Evolutionary conservation across 768 basidiomycete species (phyloP), one percentile per base, ranked within the genome.

Genomic region (Termitomyces bulborhizus): DNA sequence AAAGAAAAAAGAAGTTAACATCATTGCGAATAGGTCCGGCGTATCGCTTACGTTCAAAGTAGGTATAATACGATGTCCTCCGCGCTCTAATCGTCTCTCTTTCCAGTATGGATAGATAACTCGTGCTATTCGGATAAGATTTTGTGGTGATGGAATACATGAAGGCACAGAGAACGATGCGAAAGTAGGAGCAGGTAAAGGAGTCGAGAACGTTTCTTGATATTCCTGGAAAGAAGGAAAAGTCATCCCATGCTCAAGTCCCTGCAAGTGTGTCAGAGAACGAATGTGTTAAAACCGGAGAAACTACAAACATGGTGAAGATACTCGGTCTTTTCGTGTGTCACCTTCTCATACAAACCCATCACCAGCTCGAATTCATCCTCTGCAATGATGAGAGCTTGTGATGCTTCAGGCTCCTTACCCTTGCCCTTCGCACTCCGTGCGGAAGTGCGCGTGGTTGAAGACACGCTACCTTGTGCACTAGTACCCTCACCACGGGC

Each of bases 301-400:
- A 26, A 12, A 34, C 18, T 26, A 82, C 91, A 50, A 67, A 94
- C 95, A 64, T 90, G 85, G 67, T 97, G 93, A 5, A 98, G 77
- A 68, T 85, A 93, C 59, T 93, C 93, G 0, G 88, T 86, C 66
- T 86, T 89, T 64, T 93, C 90, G 60, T 95, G 90, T 0, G 94
- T 92, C 43, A 87, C 78, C 65, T 88, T 89, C 75, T 99, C 97
- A 63, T 96, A 86, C 46, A 98, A 68, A 21, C 92, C 92, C 93
- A 98, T 96, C 55, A 96, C 84, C 58, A 94, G 78, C 69, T 99
- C 97, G 59, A 98, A 96, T 63, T 93, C 88, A 62, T 97, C 93
- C 65, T 97, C 95, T 3, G 83, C 77, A 55, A 98, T 87, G 52
- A 77, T 70, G n/a, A 86, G 62, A 8, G 84, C 80, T 54, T 81